phyloP scores from a whole-genome alignment of 2,329 filamentous ascomycete species.

The Aureobasidium lini region DNA sequence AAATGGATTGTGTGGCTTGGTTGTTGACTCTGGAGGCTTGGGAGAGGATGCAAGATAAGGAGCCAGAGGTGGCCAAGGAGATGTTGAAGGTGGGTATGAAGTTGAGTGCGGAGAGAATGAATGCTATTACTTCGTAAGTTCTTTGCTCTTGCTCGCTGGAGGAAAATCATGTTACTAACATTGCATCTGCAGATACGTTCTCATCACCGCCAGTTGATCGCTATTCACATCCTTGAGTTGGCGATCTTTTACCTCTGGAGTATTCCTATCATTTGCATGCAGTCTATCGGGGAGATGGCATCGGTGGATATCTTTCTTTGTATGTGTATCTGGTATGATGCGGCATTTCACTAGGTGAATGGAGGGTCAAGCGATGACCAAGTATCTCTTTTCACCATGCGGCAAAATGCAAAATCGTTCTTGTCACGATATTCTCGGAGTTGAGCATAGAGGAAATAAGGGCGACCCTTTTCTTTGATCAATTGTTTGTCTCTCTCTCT shows the following conservation, averaged over 20 bases:
- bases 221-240: neutral
- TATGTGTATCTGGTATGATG: too few species aligned
- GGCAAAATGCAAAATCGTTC: too few species aligned
- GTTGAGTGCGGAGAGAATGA: conserved; percentile 89
- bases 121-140: conserved; percentile 52
- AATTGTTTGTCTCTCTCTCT: too few species aligned
- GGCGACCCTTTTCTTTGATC: too few species aligned
- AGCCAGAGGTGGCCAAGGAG: conserved; percentile 75
- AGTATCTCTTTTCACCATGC: too few species aligned
- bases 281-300: too few species aligned
- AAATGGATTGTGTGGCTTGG: conserved; percentile 79
- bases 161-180: neutral
- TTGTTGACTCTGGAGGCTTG: conserved; percentile 65
- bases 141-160: neutral
- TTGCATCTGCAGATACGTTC: conserved; percentile 27
- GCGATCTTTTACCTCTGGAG: neutral
- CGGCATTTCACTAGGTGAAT: too few species aligned
- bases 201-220: conserved; percentile 33
- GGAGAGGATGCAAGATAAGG: conserved; percentile 61
- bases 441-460: too few species aligned
- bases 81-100: conserved; percentile 82
- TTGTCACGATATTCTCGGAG: too few species aligned
- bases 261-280: neutral
- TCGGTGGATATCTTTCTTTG: too few species aligned
- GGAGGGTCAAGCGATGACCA: too few species aligned